Evolutionary conservation across 78 protist species (phyloP).

Genomic region (Mantamonas sphyraenae): DNA sequence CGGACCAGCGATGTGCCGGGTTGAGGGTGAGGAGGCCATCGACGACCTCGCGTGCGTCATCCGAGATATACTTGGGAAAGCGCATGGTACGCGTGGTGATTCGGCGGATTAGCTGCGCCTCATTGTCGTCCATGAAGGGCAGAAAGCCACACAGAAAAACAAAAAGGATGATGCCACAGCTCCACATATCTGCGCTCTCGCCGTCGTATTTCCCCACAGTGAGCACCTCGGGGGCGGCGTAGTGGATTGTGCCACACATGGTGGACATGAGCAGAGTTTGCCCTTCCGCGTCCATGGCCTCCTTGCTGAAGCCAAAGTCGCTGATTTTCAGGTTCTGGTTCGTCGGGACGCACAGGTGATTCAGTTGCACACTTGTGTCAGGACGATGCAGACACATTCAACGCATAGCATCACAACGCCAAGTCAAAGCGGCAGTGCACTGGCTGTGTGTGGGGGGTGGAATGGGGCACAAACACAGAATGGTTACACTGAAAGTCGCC

Average conservation of each 20-base stretch:
- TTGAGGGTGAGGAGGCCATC: not conserved
- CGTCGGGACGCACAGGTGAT: too few species aligned
- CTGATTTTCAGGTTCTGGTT: constrained; percentile 62
- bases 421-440: too few species aligned
- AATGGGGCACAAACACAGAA: too few species aligned
- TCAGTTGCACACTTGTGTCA: too few species aligned
- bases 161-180: constrained; percentile 54
- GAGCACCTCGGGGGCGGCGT: constrained; percentile 37
- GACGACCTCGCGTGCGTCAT: not conserved
- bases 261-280: constrained; percentile 34
- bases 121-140: constrained; percentile 28
- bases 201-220: constrained; percentile 41
- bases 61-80: constrained; percentile 8
- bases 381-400: too few species aligned
- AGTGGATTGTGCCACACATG: constrained; percentile 47
- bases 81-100: constrained; percentile 5
- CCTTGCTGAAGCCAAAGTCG: not conserved
- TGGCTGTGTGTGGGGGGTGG: too few species aligned
- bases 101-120: constrained; percentile 10
- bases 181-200: constrained; percentile 63
- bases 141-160: constrained; percentile 36
- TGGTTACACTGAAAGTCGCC: too few species aligned
- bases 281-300: too few species aligned
- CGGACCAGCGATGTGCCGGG: constrained; percentile 14
- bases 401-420: too few species aligned